Evolutionary conservation across 75 land plant species (phyloP).

Genomic region (Azolla pinnata): DNA sequence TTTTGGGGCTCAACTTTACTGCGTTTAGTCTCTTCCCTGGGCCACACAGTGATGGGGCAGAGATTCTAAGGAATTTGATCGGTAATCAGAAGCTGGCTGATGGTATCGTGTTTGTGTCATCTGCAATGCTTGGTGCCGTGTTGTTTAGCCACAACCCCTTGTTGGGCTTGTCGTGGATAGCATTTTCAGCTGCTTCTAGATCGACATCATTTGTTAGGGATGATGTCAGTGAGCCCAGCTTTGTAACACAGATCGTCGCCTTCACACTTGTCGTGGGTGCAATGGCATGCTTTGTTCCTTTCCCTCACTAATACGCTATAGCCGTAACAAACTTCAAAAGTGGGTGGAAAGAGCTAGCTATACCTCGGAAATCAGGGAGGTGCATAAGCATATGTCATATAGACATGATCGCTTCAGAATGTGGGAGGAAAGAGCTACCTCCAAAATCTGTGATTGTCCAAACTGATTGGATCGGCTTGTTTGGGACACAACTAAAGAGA

Average conservation of each 20-base stretch:
- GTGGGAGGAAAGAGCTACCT: too few relatives aligned
- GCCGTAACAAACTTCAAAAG: too few relatives aligned
- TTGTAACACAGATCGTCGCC: conserved; percentile 8
- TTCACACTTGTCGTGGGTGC: conserved; percentile 12
- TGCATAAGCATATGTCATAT: too few relatives aligned
- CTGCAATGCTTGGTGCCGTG: background rate
- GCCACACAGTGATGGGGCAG: conserved; percentile 10
- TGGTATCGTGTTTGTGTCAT: background rate
- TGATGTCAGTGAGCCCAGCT: conserved; percentile 13
- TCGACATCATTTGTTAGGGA: conserved; percentile 13
- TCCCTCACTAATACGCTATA: too few relatives aligned
- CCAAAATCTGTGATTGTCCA: too few relatives aligned
- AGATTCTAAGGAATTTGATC: conserved; percentile 8
- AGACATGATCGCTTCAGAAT: too few relatives aligned
- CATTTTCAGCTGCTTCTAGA: conserved; percentile 3
- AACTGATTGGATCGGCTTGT: too few relatives aligned
- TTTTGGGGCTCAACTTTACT: conserved; percentile 14
- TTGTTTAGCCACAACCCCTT: conserved; percentile 10
- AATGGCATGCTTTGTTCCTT: conserved; percentile 14
- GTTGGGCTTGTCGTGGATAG: conserved; percentile 13
- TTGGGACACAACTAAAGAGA: too few relatives aligned
- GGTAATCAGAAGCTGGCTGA: conserved; percentile 15
- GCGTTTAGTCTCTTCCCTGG: conserved; percentile 15
- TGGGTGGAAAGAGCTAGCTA: too few relatives aligned
- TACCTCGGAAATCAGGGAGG: too few relatives aligned